Evolutionary conservation across 176 grass and related monocot species (phyloP).

Genomic region (Oryza glumipatula): DNA sequence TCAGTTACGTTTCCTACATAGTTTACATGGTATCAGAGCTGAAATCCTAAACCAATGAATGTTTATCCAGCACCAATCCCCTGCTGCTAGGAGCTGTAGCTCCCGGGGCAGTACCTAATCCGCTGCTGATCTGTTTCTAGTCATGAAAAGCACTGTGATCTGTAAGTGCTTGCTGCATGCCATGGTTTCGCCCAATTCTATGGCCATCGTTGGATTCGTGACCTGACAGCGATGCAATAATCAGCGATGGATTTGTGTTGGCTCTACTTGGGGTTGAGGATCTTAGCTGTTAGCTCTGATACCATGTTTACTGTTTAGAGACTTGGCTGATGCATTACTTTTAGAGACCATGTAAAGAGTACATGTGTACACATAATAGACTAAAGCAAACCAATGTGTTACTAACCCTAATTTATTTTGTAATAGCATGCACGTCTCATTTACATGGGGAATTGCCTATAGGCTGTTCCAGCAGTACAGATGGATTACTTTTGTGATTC

Average conservation of each 20-base stretch:
- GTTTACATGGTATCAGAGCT: slow-evolving; percentile 4
- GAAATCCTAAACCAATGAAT: not conserved
- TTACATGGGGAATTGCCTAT: not conserved
- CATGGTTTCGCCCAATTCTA: not conserved
- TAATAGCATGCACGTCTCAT: not conserved
- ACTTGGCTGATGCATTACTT: slow-evolving; percentile 5
- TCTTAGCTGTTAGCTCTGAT: not conserved
- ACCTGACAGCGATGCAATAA: not conserved
- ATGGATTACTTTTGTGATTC: too few relatives aligned
- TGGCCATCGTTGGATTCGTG: not conserved
- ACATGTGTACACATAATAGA: not conserved
- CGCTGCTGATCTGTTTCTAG: slow-evolving; percentile 1
- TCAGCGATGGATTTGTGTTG: not conserved
- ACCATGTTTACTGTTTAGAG: not conserved
- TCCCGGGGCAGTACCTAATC: not conserved
- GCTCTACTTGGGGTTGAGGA: not conserved
- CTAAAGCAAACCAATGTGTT: not conserved
- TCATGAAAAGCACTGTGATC: slow-evolving; percentile 7
- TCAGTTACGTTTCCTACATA: not conserved
- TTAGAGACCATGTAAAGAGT: not conserved
- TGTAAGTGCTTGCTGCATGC: not conserved
- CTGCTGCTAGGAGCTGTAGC: not conserved
- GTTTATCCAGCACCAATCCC: not conserved
- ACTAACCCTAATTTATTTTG: not conserved
- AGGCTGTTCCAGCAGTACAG: not conserved